Percentiles rank a stretch among this genome's conserved stretches.
These are phyloP conservation scores for Tripidium arundinaceum DNA, from an alignment of 202 grass and related monocot species.

Conservation along the genomic window DNA sequence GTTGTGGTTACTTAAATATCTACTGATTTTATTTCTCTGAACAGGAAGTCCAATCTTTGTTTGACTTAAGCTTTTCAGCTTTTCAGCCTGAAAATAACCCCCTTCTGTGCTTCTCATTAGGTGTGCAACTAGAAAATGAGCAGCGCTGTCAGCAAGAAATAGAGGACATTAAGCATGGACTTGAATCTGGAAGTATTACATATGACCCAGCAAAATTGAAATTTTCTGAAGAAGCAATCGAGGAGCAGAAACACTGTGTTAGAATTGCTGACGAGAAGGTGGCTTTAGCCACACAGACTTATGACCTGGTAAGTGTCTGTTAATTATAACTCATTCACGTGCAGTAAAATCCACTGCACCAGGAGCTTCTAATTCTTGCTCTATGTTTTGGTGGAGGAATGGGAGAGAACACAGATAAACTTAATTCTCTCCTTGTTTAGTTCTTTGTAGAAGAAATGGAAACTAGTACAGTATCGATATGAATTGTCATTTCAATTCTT, in stretches of 20 bases:
- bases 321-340: neutral
- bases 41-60: constrained; percentile 3
- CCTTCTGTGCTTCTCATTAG: constrained; percentile 44
- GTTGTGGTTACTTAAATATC: constrained; percentile 22
- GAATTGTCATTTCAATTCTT: neutral
- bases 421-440: constrained; percentile 6
- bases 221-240: constrained; percentile 91
- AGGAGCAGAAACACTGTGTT: constrained; percentile 88
- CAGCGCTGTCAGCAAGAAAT: constrained; percentile 94
- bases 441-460: constrained; percentile 11
- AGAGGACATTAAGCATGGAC: constrained; percentile 69
- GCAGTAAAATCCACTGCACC: neutral
- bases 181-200: constrained; percentile 79
- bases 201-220: constrained; percentile 66
- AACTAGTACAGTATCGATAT: neutral
- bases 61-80: constrained; percentile 3
- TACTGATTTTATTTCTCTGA: constrained; percentile 13
- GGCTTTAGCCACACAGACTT: constrained; percentile 90
- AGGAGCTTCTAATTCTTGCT: neutral
- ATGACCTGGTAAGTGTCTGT: constrained; percentile 84
- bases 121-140: constrained; percentile 82
- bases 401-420: too few species aligned
- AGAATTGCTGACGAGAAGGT: constrained; percentile 99
- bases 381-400: neutral
- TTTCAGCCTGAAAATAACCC: constrained; percentile 8